These are phyloP conservation scores for Xylaria telfairii DNA, from an alignment of 495 filamentous ascomycete genomes.

Conservation along the genomic window DNA sequence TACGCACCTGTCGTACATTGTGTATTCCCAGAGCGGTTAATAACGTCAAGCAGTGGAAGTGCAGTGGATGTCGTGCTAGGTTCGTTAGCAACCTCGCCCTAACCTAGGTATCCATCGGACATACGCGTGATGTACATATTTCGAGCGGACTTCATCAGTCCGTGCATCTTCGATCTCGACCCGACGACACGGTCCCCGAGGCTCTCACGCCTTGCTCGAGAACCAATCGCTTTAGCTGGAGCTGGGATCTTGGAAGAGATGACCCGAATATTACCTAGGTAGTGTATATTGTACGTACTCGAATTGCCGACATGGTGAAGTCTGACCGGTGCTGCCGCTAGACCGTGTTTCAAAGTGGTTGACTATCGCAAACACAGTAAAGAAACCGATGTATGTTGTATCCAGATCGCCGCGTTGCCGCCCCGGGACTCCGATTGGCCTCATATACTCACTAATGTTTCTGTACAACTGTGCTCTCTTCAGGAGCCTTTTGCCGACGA, in stretches of 20 bases:
- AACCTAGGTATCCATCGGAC: too few relatives aligned
- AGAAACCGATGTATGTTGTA: constrained; percentile 11
- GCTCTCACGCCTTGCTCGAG: neutral
- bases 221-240: constrained; percentile 7
- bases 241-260: neutral
- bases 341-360: constrained; percentile 7
- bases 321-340: constrained; percentile 9
- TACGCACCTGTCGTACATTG: neutral
- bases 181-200: constrained; percentile 20
- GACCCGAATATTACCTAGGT: neutral
- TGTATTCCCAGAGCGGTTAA: neutral
- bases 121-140: neutral
- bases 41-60: neutral
- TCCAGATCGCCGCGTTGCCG: constrained; percentile 2
- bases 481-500: neutral
- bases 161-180: constrained; percentile 22
- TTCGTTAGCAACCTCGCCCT: neutral
- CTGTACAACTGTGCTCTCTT: neutral
- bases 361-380: constrained; percentile 19
- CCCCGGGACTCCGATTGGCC: constrained; percentile 19
- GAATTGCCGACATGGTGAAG: neutral
- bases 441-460: neutral
- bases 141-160: constrained; percentile 1
- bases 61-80: neutral
- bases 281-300: neutral